These are phyloP conservation scores for Acanthamoeba royreba DNA, from an alignment of 208 protist genomes.

Conservation along the genomic window DNA sequence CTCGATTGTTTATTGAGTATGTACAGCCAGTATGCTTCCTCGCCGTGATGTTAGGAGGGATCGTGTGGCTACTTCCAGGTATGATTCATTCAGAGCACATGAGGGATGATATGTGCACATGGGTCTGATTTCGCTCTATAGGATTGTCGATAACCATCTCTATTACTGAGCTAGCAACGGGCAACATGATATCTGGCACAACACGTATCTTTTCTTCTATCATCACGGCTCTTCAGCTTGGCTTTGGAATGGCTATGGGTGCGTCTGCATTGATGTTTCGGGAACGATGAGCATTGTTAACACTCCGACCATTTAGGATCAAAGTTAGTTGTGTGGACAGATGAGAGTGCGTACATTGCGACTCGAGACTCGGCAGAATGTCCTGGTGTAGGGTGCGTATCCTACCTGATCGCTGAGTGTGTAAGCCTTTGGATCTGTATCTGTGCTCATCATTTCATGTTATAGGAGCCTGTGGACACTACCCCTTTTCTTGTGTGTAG, in stretches of 20 bases:
- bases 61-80: neutral
- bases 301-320: neutral
- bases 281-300: too few species aligned
- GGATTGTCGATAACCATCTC: neutral
- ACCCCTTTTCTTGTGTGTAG: neutral
- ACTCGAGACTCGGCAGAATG: neutral
- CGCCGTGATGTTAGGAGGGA: neutral
- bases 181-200: conserved; percentile 26
- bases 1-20: neutral
- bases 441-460: too few species aligned
- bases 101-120: too few species aligned
- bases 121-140: neutral
- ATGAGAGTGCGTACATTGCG: neutral
- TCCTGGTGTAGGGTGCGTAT: neutral
- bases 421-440: too few species aligned
- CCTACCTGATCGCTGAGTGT: too few species aligned
- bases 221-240: neutral
- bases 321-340: conserved; percentile 18
- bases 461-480: neutral
- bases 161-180: neutral
- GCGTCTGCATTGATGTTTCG: neutral
- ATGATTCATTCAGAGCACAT: too few species aligned
- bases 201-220: conserved; percentile 18
- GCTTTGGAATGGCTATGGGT: neutral
- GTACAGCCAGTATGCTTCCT: neutral